Conservation (phyloP, 2,329 filamentous ascomycete species). For the Aspergillus alliaceus region DNA sequence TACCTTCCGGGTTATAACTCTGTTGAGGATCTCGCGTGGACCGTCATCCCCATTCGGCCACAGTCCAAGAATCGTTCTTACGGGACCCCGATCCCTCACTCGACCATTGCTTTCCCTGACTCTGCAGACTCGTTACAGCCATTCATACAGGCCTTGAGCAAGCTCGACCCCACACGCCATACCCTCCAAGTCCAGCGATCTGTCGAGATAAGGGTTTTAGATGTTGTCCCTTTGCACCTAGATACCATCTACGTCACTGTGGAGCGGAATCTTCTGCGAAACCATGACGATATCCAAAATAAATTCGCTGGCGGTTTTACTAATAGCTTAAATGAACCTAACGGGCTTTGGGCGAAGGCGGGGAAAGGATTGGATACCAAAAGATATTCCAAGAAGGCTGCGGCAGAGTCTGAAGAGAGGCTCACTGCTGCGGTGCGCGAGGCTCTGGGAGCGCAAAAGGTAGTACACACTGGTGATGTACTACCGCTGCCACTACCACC, state of each 20-base stretch:
- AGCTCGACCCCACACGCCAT: conserved; percentile 73
- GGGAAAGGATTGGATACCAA: conserved; percentile 32
- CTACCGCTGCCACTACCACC: conserved; percentile 73
- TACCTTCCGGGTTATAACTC: conserved; percentile 42
- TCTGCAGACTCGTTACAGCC: conserved; percentile 74
- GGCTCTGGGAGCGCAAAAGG: conserved; percentile 68
- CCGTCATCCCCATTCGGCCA: conserved; percentile 72
- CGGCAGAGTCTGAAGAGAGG: conserved; percentile 53
- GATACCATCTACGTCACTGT: conserved; percentile 86
- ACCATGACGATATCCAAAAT: conserved; percentile 78
- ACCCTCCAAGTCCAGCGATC: conserved; percentile 70
- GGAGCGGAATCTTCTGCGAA: conserved; percentile 75
- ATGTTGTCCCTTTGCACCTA: conserved; percentile 75
- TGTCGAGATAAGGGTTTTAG: conserved; percentile 80
- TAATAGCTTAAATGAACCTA: conserved; percentile 32
- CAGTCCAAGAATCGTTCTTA: conserved; percentile 44
- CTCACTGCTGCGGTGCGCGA: conserved; percentile 69
- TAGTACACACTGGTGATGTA: conserved; percentile 82
- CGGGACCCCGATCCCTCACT: conserved; percentile 66
- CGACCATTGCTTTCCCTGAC: conserved; percentile 74
- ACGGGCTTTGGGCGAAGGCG: conserved; percentile 40
- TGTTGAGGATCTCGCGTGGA: conserved; percentile 71
- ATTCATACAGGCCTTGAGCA: conserved; percentile 72
- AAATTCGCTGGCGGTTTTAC: conserved; percentile 71
- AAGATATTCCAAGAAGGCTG: conserved; percentile 35